Percentiles rank a stretch among this genome's conserved stretches.
Evolutionary conservation across 495 filamentous ascomycete species (phyloP).

Genomic region (Penicillium fimorum): DNA sequence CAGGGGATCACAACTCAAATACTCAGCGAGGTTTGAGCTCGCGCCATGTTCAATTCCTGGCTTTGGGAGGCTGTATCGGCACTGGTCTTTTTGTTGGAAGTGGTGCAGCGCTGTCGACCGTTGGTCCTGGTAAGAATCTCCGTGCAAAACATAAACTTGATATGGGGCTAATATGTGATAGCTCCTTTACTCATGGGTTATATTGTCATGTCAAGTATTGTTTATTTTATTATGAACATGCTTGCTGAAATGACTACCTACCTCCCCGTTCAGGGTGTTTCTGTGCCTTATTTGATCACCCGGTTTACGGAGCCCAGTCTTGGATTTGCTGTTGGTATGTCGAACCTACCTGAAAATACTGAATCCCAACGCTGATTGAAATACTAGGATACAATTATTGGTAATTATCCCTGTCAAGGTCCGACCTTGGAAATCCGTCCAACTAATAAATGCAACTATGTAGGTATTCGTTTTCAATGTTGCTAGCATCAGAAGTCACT

Average conservation of each 20-base stretch:
- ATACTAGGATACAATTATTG: conserved; percentile 53
- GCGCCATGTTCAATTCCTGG: conserved; percentile 66
- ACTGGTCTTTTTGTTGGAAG: conserved; percentile 75
- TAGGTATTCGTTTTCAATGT: conserved; percentile 54
- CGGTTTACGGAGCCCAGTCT: conserved; percentile 67
- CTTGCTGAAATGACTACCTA: conserved; percentile 73
- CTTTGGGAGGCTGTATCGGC: conserved; percentile 70
- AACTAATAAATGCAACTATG: conserved; percentile 18
- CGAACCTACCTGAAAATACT: conserved; percentile 11
- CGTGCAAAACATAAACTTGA: not conserved
- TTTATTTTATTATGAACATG: conserved; percentile 54
- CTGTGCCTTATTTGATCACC: conserved; percentile 69
- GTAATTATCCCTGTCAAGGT: conserved; percentile 22
- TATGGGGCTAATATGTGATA: conserved; percentile 31
- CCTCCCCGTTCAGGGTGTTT: conserved; percentile 66
- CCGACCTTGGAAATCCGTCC: not conserved
- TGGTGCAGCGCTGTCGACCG: conserved; percentile 57
- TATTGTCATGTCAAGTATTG: conserved; percentile 52
- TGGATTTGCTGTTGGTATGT: conserved; percentile 65
- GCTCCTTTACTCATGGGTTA: conserved; percentile 68
- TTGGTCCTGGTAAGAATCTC: conserved; percentile 56
- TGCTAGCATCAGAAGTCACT: conserved; percentile 65
- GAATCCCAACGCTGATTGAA: conserved; percentile 33
- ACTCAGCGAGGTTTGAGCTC: conserved; percentile 36
- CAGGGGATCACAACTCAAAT: conserved; percentile 8